Conservation (phyloP, 2,329 filamentous ascomycete genomes). For the Eutypa lata region DNA sequence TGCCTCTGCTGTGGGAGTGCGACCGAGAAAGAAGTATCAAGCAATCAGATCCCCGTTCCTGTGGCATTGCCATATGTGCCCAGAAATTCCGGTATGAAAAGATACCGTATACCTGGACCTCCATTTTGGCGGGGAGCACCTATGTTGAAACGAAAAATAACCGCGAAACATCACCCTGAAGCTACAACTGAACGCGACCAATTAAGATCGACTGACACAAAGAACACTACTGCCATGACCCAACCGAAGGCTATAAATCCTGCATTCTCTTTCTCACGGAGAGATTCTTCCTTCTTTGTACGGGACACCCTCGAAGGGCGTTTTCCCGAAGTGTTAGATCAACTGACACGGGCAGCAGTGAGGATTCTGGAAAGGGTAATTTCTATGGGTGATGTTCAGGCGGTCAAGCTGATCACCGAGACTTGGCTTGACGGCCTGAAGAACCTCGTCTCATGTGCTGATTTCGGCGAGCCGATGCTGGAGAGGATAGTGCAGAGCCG, state of each 20-base stretch:
- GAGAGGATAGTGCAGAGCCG: neutral
- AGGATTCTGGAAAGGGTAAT: neutral
- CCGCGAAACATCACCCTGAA: too few relatives aligned
- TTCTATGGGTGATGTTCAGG: neutral
- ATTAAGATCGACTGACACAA: too few relatives aligned
- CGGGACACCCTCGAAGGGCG: neutral
- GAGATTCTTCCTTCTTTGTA: neutral
- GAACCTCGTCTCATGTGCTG: neutral
- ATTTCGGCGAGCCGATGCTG: neutral
- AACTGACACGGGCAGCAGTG: neutral
- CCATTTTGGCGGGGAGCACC: too few relatives aligned
- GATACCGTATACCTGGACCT: too few relatives aligned
- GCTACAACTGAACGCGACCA: too few relatives aligned
- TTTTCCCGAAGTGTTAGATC: neutral
- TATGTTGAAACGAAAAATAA: too few relatives aligned
- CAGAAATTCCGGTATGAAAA: too few relatives aligned
- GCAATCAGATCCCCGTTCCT: too few relatives aligned
- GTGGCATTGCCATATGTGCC: too few relatives aligned
- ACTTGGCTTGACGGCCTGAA: neutral
- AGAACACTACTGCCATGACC: too few relatives aligned
- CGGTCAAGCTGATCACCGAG: neutral
- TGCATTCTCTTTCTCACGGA: neutral
- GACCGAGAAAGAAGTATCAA: too few relatives aligned
- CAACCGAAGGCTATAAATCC: neutral
- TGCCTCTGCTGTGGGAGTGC: too few relatives aligned